A percentile compares a stretch with the other conserved stretches of the same genome.
Evolutionary conservation across 441 rosid species (phyloP).

Genomic region (Pelargonium fulgidum): DNA sequence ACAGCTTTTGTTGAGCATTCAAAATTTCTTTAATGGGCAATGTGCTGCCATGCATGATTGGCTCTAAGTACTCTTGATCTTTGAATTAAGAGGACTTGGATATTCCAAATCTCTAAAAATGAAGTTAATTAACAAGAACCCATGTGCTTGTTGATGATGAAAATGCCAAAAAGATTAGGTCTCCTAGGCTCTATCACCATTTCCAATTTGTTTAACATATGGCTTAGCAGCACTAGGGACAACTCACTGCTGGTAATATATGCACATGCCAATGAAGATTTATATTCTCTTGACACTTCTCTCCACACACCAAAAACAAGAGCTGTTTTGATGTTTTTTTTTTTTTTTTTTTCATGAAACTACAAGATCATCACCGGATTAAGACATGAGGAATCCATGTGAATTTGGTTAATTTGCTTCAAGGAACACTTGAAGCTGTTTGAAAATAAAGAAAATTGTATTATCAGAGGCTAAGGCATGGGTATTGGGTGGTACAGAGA

Average conservation of each 20-base stretch:
- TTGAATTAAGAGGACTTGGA: too few relatives aligned
- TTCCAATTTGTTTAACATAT: constrained; percentile 3
- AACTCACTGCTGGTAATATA: constrained; percentile 27
- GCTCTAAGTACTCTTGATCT: too few relatives aligned
- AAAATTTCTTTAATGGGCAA: too few relatives aligned
- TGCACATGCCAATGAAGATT: constrained; percentile 34
- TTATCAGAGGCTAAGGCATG: not conserved
- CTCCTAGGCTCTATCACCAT: constrained; percentile 27
- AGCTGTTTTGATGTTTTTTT: too few relatives aligned
- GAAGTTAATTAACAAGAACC: constrained; percentile 19
- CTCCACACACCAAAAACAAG: too few relatives aligned
- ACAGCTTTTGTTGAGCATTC: too few relatives aligned
- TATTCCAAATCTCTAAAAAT: constrained; percentile 3
- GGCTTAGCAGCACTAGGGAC: constrained; percentile 19
- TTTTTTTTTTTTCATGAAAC: too few relatives aligned
- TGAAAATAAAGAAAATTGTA: constrained; percentile 10
- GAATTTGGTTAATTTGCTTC: not conserved
- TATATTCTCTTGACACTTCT: constrained; percentile 16
- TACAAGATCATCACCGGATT: too few relatives aligned
- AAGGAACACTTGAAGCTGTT: constrained; percentile 15
- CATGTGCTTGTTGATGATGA: constrained; percentile 34
- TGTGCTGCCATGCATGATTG: too few relatives aligned
- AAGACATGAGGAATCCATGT: too few relatives aligned
- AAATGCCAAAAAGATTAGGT: constrained; percentile 10
- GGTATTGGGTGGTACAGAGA: too few relatives aligned